Conservation (phyloP, 164 flowering plant genomes). For the Amborella trichopoda region DNA sequence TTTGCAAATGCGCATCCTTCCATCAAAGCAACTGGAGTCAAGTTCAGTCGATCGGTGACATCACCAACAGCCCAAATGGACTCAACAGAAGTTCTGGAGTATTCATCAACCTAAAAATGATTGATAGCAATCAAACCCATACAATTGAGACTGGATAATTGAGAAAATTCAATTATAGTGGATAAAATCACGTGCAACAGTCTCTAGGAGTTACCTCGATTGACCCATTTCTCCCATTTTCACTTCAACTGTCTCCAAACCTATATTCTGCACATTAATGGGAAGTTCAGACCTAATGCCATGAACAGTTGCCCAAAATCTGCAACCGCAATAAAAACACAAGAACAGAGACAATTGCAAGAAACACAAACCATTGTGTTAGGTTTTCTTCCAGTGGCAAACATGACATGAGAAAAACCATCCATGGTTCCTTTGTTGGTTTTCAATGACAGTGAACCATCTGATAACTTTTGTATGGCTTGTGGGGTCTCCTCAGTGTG, state of each 20-base stretch:
- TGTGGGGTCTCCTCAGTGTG: constrained; percentile 88
- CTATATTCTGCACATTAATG: constrained; percentile 48
- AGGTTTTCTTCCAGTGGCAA: constrained; percentile 94
- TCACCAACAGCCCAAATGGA: constrained; percentile 99
- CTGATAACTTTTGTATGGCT: constrained; percentile 52
- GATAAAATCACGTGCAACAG: too few species aligned
- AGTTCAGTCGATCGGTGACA: constrained; percentile 83
- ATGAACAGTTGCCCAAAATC: background rate
- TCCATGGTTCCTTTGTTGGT: constrained; percentile 79
- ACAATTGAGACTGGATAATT: background rate
- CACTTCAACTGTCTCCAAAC: constrained; percentile 73
- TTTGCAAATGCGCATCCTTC: constrained; percentile 92
- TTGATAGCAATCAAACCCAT: background rate
- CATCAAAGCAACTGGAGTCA: constrained; percentile 99
- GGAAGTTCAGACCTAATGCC: background rate
- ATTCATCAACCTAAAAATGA: constrained; percentile 73
- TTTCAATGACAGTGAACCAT: constrained; percentile 76
- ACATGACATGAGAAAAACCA: constrained; percentile 97
- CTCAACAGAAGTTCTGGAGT: constrained; percentile 78
- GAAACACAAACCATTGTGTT: constrained; percentile 67
- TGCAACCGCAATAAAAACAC: background rate
- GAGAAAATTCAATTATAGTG: background rate
- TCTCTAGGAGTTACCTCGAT: constrained; percentile 83
- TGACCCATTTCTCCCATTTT: constrained; percentile 73
- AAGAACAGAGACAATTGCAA: background rate